These are phyloP conservation scores for Fusarium cicatricum DNA, from an alignment of 2,329 filamentous ascomycete genomes.

Conservation along the genomic window DNA sequence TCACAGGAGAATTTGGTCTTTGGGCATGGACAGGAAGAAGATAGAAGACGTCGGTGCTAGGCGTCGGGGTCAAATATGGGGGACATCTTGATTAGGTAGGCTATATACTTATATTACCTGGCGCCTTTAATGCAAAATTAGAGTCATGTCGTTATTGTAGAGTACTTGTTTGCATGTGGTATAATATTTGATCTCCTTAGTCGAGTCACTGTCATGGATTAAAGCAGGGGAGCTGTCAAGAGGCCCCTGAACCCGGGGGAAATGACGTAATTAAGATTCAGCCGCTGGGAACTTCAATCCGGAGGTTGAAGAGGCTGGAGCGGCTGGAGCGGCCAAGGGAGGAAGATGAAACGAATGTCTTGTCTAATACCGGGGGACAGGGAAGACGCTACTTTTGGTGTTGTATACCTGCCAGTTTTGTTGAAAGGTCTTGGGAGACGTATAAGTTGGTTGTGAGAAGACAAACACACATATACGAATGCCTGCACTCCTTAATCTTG, in stretches of 20 bases:
- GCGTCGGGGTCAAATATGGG: conserved; percentile 31
- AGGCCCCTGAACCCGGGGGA: background rate
- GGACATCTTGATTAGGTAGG: conserved; percentile 33
- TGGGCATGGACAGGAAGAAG: conserved; percentile 10
- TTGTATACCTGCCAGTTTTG: background rate
- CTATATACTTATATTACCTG: conserved; percentile 32
- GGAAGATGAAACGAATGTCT: conserved; percentile 20
- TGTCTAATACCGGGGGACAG: background rate
- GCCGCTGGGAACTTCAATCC: background rate
- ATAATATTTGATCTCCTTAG: too few relatives aligned
- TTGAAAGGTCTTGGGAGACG: background rate
- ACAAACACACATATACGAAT: too few relatives aligned
- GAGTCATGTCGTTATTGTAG: conserved; percentile 17
- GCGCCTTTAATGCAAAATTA: conserved; percentile 33
- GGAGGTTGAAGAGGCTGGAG: background rate
- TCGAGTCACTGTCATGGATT: too few relatives aligned
- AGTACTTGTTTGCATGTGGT: background rate
- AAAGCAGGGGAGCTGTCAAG: too few relatives aligned
- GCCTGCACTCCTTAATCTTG: too few relatives aligned
- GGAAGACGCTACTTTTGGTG: background rate
- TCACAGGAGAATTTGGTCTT: conserved; percentile 5
- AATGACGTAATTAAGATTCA: background rate
- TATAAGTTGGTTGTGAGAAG: background rate
- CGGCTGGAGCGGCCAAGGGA: conserved; percentile 9
- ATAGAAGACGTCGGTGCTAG: conserved; percentile 28